phyloP scores from a whole-genome alignment of 73 alveolate species.

The Tetrahymena thermophila region DNA sequence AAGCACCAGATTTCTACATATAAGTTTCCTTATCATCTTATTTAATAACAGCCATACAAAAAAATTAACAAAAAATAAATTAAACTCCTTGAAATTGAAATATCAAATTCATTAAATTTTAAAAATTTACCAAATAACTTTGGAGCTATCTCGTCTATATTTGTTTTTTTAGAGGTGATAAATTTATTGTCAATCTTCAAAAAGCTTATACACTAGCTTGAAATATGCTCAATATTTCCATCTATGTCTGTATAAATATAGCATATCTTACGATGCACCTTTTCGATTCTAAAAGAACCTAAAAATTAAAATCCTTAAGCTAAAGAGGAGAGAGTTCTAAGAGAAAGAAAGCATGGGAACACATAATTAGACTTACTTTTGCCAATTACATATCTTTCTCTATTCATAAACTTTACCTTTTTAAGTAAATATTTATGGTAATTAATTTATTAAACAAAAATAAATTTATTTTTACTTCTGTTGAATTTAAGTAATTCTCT shows the following conservation, averaged over 20 bases:
- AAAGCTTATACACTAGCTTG: conserved; percentile 19
- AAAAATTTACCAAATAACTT: not conserved
- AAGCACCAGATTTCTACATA: not conserved
- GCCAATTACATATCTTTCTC: conserved; percentile 20
- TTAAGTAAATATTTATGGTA: not conserved
- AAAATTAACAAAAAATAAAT: too few species aligned
- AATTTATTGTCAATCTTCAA: conserved; percentile 20
- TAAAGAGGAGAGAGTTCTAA: conserved; percentile 16
- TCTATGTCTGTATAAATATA: conserved; percentile 15
- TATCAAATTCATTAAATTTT: not conserved
- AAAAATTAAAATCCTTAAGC: conserved; percentile 26
- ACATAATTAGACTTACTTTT: conserved; percentile 35
- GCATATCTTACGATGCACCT: not conserved
- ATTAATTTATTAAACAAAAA: not conserved
- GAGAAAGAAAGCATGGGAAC: conserved; percentile 6
- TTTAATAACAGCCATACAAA: too few species aligned
- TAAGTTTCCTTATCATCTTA: not conserved
- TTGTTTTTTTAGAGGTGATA: conserved; percentile 21
- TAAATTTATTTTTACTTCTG: not conserved
- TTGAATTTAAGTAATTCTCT: conserved; percentile 19
- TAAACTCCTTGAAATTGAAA: too few species aligned
- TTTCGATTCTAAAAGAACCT: conserved; percentile 21
- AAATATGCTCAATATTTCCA: conserved; percentile 29
- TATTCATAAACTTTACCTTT: not conserved
- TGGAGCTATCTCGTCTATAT: conserved; percentile 28